Conservation (phyloP, 192 early-diverging fungal species). For the Dissophora ornata region DNA sequence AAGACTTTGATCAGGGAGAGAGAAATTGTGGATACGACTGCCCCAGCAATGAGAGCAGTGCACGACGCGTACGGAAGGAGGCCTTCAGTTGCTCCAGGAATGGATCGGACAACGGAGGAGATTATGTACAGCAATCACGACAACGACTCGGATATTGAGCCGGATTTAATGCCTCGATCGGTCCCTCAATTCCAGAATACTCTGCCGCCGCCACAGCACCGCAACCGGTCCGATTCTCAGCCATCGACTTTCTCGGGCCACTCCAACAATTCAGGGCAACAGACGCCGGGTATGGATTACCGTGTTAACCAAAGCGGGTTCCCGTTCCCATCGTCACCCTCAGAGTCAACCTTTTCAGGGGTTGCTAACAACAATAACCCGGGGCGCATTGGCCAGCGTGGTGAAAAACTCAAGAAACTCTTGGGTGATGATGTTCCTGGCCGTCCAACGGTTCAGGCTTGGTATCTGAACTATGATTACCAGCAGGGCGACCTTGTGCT, state of each 20-base stretch:
- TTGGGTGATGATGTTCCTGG: conserved; percentile 66
- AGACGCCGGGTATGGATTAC: conserved; percentile 41
- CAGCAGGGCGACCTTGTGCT: conserved; percentile 76
- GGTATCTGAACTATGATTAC: conserved; percentile 89
- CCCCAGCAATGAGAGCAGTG: conserved; percentile 22
- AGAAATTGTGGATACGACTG: conserved; percentile 49
- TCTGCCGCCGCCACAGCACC: neutral
- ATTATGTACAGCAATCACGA: conserved; percentile 47
- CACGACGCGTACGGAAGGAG: conserved; percentile 28
- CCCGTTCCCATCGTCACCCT: conserved; percentile 61
- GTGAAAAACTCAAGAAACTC: conserved; percentile 56
- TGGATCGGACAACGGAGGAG: conserved; percentile 37
- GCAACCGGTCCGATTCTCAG: conserved; percentile 44
- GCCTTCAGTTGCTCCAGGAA: conserved; percentile 21
- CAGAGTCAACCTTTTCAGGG: conserved; percentile 14
- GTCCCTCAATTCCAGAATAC: neutral
- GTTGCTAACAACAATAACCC: conserved; percentile 27
- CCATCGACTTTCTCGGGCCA: conserved; percentile 40
- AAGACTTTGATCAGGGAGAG: conserved; percentile 69
- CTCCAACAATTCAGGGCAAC: conserved; percentile 16
- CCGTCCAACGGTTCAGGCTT: conserved; percentile 58
- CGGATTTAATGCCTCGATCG: conserved; percentile 33
- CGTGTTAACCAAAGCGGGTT: conserved; percentile 57
- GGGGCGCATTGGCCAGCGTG: conserved; percentile 50
- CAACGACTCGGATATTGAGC: conserved; percentile 54